A percentile compares a stretch with the other conserved stretches of the same genome.
Evolutionary conservation across 2,329 filamentous ascomycete species (phyloP).

Genomic region (Diaporthe ampelina): DNA sequence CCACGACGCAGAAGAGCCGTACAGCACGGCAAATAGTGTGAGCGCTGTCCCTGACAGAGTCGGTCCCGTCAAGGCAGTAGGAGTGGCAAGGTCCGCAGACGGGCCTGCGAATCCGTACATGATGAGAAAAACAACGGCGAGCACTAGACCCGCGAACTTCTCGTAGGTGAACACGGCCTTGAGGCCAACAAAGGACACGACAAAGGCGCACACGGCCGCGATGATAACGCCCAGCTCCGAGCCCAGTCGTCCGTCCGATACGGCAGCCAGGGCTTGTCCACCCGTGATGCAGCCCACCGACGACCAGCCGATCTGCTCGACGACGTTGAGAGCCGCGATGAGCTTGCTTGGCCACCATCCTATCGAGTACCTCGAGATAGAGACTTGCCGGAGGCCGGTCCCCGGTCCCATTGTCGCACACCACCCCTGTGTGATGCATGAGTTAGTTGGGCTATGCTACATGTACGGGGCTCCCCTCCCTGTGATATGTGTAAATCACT

Average conservation of each 20-base stretch:
- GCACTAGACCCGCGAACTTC: conserved; percentile 62
- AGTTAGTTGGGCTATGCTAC: not conserved
- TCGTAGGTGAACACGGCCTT: conserved; percentile 64
- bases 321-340: conserved; percentile 63
- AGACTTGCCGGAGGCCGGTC: conserved; percentile 65
- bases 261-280: conserved; percentile 62
- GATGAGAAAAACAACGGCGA: conserved; percentile 63
- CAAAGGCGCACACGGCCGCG: conserved; percentile 61
- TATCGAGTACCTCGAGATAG: conserved; percentile 63
- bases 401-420: conserved; percentile 65
- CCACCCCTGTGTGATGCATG: conserved; percentile 52
- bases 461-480: too few species aligned
- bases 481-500: conserved; percentile 18
- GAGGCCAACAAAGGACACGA: conserved; percentile 67
- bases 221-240: conserved; percentile 67
- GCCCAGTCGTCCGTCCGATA: conserved; percentile 59
- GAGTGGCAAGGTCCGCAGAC: conserved; percentile 56
- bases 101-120: conserved; percentile 61
- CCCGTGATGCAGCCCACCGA: conserved; percentile 66
- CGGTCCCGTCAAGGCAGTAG: conserved; percentile 52
- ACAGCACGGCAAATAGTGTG: conserved; percentile 60
- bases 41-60: conserved; percentile 57
- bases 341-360: conserved; percentile 66
- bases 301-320: conserved; percentile 65
- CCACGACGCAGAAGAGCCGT: conserved; percentile 65